Conservation (phyloP, 2,329 filamentous ascomycete genomes). For the Botrytis fragariae region DNA sequence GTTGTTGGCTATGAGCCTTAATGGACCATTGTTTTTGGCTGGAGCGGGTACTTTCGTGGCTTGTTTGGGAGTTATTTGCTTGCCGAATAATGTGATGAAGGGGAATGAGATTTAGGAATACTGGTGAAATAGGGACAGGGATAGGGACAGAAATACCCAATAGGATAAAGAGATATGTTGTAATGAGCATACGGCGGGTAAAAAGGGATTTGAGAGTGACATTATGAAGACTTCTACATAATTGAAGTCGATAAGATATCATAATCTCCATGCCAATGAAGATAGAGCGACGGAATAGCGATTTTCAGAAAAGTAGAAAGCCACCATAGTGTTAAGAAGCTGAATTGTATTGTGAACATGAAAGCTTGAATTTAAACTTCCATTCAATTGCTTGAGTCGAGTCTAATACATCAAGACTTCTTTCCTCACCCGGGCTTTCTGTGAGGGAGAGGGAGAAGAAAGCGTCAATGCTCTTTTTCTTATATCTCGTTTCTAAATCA, state of each 20-base stretch:
- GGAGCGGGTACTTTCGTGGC: conserved; percentile 54
- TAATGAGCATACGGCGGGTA: not conserved
- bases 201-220: not conserved
- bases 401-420: not conserved
- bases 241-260: not conserved
- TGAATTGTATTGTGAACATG: not conserved
- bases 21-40: conserved; percentile 54
- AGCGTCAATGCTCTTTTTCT: not conserved
- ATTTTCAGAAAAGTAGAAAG: not conserved
- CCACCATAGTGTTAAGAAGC: no score
- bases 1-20: conserved; percentile 43
- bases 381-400: not conserved
- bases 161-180: not conserved
- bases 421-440: not conserved
- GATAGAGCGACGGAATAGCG: no score
- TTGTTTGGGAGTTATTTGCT: conserved; percentile 48
- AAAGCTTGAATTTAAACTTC: not conserved
- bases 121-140: not conserved
- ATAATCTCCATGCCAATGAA: not conserved
- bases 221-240: not conserved
- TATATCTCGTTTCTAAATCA: not conserved
- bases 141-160: not conserved
- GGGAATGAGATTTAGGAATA: conserved; percentile 16
- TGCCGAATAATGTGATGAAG: conserved; percentile 40
- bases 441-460: not conserved